phyloP scores from a whole-genome alignment of 2,329 filamentous ascomycete species.

The Ophiostoma perfectum region DNA sequence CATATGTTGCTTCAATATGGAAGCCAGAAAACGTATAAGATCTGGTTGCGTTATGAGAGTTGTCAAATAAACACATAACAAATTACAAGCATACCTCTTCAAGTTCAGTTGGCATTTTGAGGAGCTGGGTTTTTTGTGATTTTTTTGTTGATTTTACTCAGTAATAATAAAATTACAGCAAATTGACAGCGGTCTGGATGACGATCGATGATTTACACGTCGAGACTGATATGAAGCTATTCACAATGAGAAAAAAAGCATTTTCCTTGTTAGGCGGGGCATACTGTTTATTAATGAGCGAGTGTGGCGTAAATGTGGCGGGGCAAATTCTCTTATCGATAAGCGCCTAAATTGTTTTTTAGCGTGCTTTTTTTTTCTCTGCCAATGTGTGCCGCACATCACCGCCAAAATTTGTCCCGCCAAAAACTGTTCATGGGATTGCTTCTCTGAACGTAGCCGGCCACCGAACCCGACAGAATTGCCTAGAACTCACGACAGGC shows the following conservation, averaged over 20 bases:
- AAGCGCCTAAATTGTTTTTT: conserved; percentile 17
- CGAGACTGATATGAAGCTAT: conserved; percentile 19
- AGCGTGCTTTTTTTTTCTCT: conserved; percentile 21
- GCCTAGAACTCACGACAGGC: not conserved
- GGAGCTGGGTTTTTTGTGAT: not conserved
- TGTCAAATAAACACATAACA: no score
- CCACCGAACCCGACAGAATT: not conserved
- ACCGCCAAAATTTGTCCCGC: conserved; percentile 22
- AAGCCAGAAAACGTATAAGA: no score
- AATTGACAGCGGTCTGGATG: not conserved
- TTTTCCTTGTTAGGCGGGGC: conserved; percentile 21
- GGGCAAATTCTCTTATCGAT: conserved; percentile 20
- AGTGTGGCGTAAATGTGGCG: conserved; percentile 22
- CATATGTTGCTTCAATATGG: not conserved
- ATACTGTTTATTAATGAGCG: conserved; percentile 1
- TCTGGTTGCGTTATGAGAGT: no score
- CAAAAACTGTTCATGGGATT: not conserved
- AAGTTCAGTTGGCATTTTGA: conserved; percentile 65
- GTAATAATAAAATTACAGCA: not conserved
- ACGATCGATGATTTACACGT: not conserved
- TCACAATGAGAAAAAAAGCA: conserved; percentile 19
- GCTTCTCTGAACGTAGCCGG: not conserved
- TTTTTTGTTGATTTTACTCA: not conserved
- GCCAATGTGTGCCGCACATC: conserved; percentile 18
- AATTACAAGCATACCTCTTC: conserved; percentile 55